Percentiles rank a stretch among this genome's conserved stretches.
Conservation (phyloP, 1,139 yeast genomes). For the Yamadazyma friedrichii region DNA sequence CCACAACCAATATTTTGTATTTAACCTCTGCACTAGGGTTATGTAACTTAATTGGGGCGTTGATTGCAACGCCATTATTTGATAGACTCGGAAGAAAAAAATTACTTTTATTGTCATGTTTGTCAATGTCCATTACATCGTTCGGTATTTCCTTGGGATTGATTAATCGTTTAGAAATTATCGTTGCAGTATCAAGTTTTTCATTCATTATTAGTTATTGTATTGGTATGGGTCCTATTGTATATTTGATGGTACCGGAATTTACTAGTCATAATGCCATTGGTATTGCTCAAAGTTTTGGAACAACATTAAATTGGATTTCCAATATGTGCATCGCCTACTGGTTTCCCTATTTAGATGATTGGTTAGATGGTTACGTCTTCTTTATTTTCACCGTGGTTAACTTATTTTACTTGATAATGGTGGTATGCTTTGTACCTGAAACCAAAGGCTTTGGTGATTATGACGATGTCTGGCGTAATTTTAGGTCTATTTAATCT, state of each 20-base stretch:
- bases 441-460: constrained; percentile 31
- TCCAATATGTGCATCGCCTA: constrained; percentile 78
- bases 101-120: constrained; percentile 57
- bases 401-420: constrained; percentile 20
- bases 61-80: constrained; percentile 33
- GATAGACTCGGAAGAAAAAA: constrained; percentile 67
- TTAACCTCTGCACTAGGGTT: constrained; percentile 32
- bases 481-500: constrained; percentile 6
- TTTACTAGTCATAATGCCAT: constrained; percentile 71
- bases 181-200: constrained; percentile 64
- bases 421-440: constrained; percentile 27
- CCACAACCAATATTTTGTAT: constrained; percentile 24
- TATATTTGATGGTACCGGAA: constrained; percentile 80
- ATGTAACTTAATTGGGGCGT: constrained; percentile 30
- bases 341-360: constrained; percentile 56
- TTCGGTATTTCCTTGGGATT: constrained; percentile 66
- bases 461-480: constrained; percentile 30
- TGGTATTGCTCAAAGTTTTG: constrained; percentile 84
- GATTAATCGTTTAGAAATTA: constrained; percentile 34
- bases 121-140: constrained; percentile 62
- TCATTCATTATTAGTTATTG: constrained; percentile 78
- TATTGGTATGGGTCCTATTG: constrained; percentile 86
- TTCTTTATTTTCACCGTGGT: constrained; percentile 29
- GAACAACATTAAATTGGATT: constrained; percentile 82
- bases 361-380: constrained; percentile 26